Percentiles rank a stretch among this genome's conserved stretches.
These are phyloP conservation scores for Pelagomonas calceolata DNA, from an alignment of 108 stramenopile species.

Conservation along the genomic window DNA sequence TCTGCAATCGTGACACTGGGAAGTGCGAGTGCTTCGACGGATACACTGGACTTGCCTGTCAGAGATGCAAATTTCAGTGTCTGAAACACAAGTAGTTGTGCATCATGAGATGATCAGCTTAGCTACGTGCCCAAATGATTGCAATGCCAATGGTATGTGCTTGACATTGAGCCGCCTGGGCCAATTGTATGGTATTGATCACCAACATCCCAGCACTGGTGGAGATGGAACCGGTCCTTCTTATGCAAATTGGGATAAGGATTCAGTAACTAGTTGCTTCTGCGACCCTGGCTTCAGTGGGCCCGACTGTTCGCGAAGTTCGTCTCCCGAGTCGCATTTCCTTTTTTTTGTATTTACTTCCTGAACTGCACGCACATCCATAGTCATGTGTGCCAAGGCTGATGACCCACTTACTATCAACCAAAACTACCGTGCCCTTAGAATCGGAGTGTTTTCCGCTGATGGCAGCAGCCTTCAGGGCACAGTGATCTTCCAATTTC, in stretches of 20 bases:
- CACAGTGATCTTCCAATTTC: conserved; percentile 12
- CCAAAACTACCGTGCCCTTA: conserved; percentile 24
- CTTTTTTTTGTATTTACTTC: no score
- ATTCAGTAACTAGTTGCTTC: conserved; percentile 19
- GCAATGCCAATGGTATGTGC: conserved; percentile 35
- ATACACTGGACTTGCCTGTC: conserved; percentile 67
- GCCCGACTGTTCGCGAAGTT: conserved; percentile 22
- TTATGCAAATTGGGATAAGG: conserved; percentile 32
- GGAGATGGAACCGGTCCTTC: conserved; percentile 23
- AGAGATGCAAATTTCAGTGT: conserved; percentile 20
- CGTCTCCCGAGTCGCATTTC: no score
- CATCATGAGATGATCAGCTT: no score
- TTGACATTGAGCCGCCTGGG: conserved; percentile 27
- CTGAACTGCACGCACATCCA: no score
- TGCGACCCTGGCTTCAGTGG: conserved; percentile 34
- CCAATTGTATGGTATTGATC: conserved; percentile 25
- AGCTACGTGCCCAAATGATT: conserved; percentile 32
- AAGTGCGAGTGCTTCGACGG: conserved; percentile 64
- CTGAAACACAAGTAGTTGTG: background rate
- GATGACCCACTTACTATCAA: conserved; percentile 40
- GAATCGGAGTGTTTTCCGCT: conserved; percentile 11
- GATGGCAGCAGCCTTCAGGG: conserved; percentile 4
- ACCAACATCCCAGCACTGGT: conserved; percentile 15
- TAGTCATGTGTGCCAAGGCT: conserved; percentile 31
- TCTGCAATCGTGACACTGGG: conserved; percentile 57